Evolutionary conservation across 148 eudicot genomes (phyloP), one percentile per base, ranked within the genome.

Genomic region (Simmondsia chinensis): DNA sequence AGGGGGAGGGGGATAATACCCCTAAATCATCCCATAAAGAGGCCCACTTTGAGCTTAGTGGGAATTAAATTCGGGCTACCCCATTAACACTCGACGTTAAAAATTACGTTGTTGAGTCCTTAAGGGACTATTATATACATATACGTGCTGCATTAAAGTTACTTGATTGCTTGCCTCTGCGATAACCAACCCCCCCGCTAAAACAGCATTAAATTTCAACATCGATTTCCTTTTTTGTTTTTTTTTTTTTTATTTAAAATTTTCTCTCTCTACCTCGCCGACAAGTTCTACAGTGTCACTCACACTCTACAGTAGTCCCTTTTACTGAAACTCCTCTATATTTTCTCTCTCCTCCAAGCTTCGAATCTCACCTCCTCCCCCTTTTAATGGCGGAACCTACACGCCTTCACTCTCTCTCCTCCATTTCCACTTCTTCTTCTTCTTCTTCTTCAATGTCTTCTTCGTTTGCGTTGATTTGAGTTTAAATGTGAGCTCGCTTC

Each of bases 221-320:
- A n/a, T 7, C 21, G 24, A 22, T 33, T 49, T 45, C 34, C 32
- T 28, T 14, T 42, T 52, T 20, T 43, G 31, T 34, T 30, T 46
- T 24, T 37, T 57, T 36, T 23, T 43, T 56, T 50, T 45, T 37
- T 16, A 44, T 56, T 19, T 16, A 17, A 4, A 5, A 10, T 0
- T n/a, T 5, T 5, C 10, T 43, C 36, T 31, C 24, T 41, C 26
- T 44, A 25, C 57, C 39, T 67, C 65, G 60, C 82, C 82, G 75
- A 72, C 78, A 66, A 51, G 43, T 47, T 47, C 12, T 47, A 24
- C 50, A 33, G 33, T 46, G 41, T 36, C 29, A 15, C 44, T 20
- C 52, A 9, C 43, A 9, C 49, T 25, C 37, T 42, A 28, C 51
- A 43, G 31, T 43, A n/a, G 8, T 32, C n/a, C 25, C 32, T 54